Conservation (phyloP, 805 yeast species). For the Saccharomycopsis sp. region DNA sequence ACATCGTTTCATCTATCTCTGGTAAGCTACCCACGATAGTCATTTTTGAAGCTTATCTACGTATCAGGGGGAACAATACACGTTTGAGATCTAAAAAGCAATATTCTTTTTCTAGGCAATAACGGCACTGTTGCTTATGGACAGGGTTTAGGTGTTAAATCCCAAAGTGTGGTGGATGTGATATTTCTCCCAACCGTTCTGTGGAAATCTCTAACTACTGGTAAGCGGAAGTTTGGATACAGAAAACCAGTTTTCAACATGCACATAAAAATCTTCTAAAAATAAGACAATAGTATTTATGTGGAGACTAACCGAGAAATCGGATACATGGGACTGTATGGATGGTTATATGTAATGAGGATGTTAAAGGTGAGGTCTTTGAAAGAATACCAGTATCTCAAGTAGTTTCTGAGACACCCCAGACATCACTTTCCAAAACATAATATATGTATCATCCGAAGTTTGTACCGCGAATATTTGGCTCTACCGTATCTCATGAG, state of each 20-base stretch:
- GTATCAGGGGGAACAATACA: not conserved
- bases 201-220: not conserved
- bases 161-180: not conserved
- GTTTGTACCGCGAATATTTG: too few relatives aligned
- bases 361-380: too few relatives aligned
- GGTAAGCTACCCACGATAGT: not conserved
- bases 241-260: not conserved
- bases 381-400: too few relatives aligned
- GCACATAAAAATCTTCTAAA: too few relatives aligned
- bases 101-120: not conserved
- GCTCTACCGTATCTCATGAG: too few relatives aligned
- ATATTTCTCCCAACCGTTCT: not conserved
- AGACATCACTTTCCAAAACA: too few relatives aligned
- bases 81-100: not conserved
- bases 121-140: not conserved
- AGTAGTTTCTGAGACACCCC: too few relatives aligned
- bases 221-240: not conserved
- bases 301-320: too few relatives aligned
- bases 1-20: not conserved
- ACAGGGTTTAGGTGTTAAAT: not conserved
- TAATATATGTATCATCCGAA: too few relatives aligned
- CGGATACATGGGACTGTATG: too few relatives aligned
- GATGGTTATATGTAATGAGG: too few relatives aligned
- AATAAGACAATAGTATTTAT: too few relatives aligned
- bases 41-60: not conserved